phyloP scores from a whole-genome alignment of 306 rosid species.

The Vigna hirtella region DNA sequence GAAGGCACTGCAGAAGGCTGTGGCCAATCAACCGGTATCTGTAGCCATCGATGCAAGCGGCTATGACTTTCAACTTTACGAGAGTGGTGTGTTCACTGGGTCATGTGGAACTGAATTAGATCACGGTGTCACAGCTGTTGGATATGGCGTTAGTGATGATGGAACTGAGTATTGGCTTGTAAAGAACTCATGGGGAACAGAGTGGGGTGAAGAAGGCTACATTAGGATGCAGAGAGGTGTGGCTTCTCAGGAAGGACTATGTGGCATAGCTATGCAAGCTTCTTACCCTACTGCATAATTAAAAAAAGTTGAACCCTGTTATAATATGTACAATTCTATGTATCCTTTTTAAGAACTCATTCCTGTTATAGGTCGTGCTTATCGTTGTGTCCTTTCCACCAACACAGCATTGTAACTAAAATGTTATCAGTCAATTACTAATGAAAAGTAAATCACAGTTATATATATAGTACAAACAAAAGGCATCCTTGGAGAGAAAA shows the following conservation, averaged over 20 bases:
- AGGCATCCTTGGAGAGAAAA: not conserved
- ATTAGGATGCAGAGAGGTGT: conserved; percentile 54
- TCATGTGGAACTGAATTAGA: conserved; percentile 51
- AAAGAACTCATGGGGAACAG: conserved; percentile 64
- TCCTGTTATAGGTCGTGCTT: not conserved
- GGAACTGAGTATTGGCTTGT: conserved; percentile 59
- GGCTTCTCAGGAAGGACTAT: conserved; percentile 49
- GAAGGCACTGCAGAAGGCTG: conserved; percentile 46
- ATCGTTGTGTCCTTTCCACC: not conserved
- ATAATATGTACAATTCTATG: not conserved
- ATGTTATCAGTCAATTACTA: not conserved
- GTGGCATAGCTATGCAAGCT: conserved; percentile 57
- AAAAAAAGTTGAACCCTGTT: not conserved
- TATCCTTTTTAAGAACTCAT: not conserved
- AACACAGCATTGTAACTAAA: not conserved
- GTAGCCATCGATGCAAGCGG: conserved; percentile 60
- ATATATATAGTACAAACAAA: too few relatives aligned
- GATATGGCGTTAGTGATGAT: conserved; percentile 47
- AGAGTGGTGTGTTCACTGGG: conserved; percentile 58
- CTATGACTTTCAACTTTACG: conserved; percentile 41
- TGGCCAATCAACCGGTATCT: conserved; percentile 53
- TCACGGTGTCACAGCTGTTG: conserved; percentile 60
- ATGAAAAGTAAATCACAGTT: not conserved
- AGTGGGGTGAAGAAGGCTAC: conserved; percentile 62
- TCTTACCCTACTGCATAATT: conserved; percentile 35